Conservation (phyloP, 2,329 filamentous ascomycete species). For the Trichoderma citrinoviride region DNA sequence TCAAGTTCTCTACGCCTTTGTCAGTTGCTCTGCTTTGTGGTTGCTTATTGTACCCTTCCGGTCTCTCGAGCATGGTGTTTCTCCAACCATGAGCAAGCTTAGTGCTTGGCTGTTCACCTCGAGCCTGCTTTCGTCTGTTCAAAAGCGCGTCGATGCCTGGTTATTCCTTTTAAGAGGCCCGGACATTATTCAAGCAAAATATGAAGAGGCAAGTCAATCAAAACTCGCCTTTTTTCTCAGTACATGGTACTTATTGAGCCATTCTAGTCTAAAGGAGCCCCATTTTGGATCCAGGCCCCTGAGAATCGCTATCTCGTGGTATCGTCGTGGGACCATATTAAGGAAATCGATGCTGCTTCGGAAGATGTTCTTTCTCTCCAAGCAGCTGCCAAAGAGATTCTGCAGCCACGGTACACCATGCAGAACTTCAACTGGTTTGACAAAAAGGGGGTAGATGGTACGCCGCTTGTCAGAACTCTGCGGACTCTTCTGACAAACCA, state of each 20-base stretch:
- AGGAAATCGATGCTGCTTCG: slow-evolving; percentile 2
- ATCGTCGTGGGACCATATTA: slow-evolving; percentile 6
- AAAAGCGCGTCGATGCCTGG: not conserved
- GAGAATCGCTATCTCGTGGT: slow-evolving; percentile 6
- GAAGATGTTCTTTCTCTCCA: slow-evolving; percentile 5
- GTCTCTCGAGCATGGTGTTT: not conserved
- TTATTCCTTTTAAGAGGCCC: not conserved
- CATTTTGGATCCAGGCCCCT: slow-evolving; percentile 6
- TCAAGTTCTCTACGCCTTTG: not conserved
- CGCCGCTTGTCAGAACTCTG: not conserved
- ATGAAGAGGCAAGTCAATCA: not conserved
- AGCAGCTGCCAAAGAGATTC: slow-evolving; percentile 2
- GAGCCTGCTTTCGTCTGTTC: not conserved
- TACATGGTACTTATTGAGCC: not conserved
- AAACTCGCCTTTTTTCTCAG: not conserved
- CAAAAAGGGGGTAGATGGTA: not conserved
- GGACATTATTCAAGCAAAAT: not conserved
- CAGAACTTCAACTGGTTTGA: slow-evolving; percentile 12
- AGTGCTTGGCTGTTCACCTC: not conserved
- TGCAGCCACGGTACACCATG: slow-evolving; percentile 8
- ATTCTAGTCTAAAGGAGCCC: not conserved
- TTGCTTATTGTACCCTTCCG: not conserved
- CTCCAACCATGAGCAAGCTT: not conserved
- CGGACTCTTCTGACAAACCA: slow-evolving; percentile 8
- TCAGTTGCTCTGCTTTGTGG: not conserved